Percentiles rank a stretch among this genome's conserved stretches.
These are phyloP conservation scores for Catunica adiposa DNA, from an alignment of 2,329 filamentous ascomycete species.

Conservation along the genomic window DNA sequence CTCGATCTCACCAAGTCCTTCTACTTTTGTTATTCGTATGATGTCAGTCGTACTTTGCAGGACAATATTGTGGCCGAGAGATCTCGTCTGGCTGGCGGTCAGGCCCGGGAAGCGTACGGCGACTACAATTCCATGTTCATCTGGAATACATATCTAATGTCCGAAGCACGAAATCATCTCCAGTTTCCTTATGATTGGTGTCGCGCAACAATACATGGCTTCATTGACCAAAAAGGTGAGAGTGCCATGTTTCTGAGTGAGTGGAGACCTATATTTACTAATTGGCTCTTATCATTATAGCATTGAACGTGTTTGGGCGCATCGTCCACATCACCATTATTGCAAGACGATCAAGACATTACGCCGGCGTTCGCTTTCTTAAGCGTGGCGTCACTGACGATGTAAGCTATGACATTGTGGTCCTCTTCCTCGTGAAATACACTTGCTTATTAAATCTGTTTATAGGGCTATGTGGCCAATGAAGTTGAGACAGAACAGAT, in stretches of 20 bases:
- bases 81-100: constrained; percentile 40
- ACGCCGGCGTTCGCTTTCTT: constrained; percentile 83
- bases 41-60: constrained; percentile 82
- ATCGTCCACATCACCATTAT: constrained; percentile 87
- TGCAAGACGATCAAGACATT: constrained; percentile 77
- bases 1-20: constrained; percentile 82
- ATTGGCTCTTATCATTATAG: background rate
- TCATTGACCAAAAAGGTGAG: constrained; percentile 68
- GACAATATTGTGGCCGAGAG: constrained; percentile 79
- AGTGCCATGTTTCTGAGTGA: no score
- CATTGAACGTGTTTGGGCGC: constrained; percentile 67
- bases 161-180: constrained; percentile 52
- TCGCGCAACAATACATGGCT: constrained; percentile 85
- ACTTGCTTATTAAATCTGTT: background rate
- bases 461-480: constrained; percentile 76
- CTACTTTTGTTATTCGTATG: constrained; percentile 97
- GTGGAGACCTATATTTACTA: no score
- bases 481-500: constrained; percentile 99
- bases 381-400: constrained; percentile 90
- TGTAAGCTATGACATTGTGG: constrained; percentile 25
- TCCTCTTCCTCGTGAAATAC: no score
- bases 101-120: background rate
- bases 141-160: constrained; percentile 83
- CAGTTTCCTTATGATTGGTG: constrained; percentile 90
- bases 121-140: constrained; percentile 82